Base-by-base conservation (phyloP, 352 stramenopile genomes). In the Pythium coloratum region DNA sequence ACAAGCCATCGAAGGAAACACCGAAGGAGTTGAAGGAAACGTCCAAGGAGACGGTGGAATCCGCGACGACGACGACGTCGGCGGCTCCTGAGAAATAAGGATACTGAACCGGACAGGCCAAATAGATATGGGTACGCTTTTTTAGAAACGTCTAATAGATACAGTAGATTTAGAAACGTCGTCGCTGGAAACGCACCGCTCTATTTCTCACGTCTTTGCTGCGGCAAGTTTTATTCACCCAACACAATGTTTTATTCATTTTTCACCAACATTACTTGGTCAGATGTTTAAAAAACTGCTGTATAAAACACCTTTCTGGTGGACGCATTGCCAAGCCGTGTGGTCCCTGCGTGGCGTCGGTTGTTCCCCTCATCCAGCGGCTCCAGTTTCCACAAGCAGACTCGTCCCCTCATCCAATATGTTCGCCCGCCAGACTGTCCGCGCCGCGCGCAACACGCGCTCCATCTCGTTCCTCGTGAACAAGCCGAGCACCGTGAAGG, bases 391-490 rank as follows among this genome's bases (percentile, higher is more conserved):
- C 42, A 42, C 7, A 7, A 7, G 36, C 42, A 50, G 1, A 32
- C 2, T 6, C 56, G n/a, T 10, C 59, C 20, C n/a, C 12, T 5
- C 20, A 30, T n/a, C 44, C 50, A 80, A 51, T 46, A 89, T 91
- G 81, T 69, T 89, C 76, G 79, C 76, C 60, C 82, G 79, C 58
- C 78, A 88, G 68, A 73, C 80, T 59, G 69, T 62, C 58, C 77
- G 78, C 59, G 40, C 75, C 57, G 63, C 63, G 18, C 69, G 71
- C 62, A 59, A 67, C 62, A 68, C 69, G 42, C 76, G 82, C 70
- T 60, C 72, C 47, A 76, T 88, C 70, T 86, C 84, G 7, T 59
- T 59, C 74, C 81, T 92, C 54, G 70, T 92, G 53, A 84, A 90
- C 76, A 88, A 89, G 77, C 70, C 84, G 62, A 91, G 72, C 76